These are phyloP conservation scores for Colletotrichum zoysiae DNA, from an alignment of 2,329 filamentous ascomycete genomes.

Conservation along the genomic window DNA sequence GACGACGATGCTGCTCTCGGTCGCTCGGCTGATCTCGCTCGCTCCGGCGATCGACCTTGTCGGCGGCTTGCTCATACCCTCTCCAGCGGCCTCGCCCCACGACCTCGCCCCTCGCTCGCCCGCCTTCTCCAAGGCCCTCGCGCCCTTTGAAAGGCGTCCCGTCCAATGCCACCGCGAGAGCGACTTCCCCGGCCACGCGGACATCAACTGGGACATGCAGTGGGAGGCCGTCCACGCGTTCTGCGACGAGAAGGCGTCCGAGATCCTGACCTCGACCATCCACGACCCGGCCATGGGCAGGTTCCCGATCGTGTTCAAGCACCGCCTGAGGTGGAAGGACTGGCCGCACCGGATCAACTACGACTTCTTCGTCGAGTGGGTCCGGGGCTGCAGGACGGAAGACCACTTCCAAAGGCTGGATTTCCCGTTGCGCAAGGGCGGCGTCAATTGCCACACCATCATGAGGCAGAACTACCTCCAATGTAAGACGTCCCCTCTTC, in stretches of 20 bases:
- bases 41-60: not conserved
- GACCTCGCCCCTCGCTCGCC: not conserved
- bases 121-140: not conserved
- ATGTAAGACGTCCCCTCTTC: not conserved
- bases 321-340: constrained; percentile 9
- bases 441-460: not conserved
- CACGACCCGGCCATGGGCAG: not conserved
- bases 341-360: constrained; percentile 5
- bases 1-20: not conserved
- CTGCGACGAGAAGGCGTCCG: not conserved
- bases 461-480: constrained; percentile 8
- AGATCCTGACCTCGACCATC: not conserved
- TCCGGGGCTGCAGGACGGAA: not conserved
- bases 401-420: not conserved
- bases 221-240: not conserved
- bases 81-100: not conserved
- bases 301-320: not conserved
- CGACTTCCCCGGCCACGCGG: constrained; percentile 11
- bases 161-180: constrained; percentile 8
- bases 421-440: not conserved
- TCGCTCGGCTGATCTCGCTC: not conserved
- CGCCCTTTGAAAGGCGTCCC: not conserved
- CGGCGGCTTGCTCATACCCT: not conserved
- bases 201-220: not conserved
- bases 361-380: constrained; percentile 23